A percentile compares a stretch with the other conserved stretches of the same genome.
Evolutionary conservation across 495 filamentous ascomycete species (phyloP).

Genomic region (Cenococcum geophilum): DNA sequence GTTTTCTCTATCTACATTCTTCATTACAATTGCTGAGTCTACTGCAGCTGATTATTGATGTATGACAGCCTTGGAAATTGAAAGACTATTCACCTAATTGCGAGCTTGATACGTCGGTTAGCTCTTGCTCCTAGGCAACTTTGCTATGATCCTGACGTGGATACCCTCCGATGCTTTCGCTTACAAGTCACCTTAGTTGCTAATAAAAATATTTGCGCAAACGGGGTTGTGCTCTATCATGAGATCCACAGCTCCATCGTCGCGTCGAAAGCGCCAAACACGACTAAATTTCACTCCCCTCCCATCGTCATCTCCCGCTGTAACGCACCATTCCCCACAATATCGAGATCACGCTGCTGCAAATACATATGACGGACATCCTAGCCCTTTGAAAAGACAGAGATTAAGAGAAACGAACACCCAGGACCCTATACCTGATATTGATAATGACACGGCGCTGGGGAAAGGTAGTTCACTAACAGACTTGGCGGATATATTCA

Average conservation of each 20-base stretch:
- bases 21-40: too few species aligned
- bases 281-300: conserved; percentile 37
- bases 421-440: background rate
- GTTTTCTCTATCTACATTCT: too few species aligned
- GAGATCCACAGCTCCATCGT: background rate
- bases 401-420: background rate
- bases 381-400: conserved; percentile 5
- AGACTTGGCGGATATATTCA: background rate
- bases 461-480: background rate
- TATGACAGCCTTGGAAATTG: too few species aligned
- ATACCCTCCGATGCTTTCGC: too few species aligned
- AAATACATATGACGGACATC: conserved; percentile 26
- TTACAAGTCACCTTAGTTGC: too few species aligned
- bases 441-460: background rate
- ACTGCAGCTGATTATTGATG: too few species aligned
- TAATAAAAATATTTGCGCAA: too few species aligned
- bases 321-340: conserved; percentile 21
- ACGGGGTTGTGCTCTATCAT: background rate
- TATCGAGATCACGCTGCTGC: conserved; percentile 31
- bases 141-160: too few species aligned
- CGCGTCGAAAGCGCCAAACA: conserved; percentile 28
- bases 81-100: too few species aligned
- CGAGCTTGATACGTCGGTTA: too few species aligned
- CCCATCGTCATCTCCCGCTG: conserved; percentile 33
- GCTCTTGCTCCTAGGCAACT: too few species aligned